These are phyloP conservation scores for Talaromyces sp. DNA, from an alignment of 2,329 filamentous ascomycete genomes.

Conservation along the genomic window DNA sequence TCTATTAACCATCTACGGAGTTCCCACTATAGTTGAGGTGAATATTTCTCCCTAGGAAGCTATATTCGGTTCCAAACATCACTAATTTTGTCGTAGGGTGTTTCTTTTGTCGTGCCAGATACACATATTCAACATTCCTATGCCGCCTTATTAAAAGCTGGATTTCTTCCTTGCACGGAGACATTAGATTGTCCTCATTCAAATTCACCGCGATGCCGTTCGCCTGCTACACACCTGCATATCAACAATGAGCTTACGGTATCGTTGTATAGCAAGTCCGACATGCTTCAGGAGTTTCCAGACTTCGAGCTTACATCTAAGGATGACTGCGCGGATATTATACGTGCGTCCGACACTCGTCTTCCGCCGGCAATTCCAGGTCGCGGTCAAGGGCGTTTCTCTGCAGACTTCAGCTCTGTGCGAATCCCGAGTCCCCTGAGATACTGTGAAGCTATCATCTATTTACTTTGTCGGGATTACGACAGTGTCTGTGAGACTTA, in stretches of 20 bases:
- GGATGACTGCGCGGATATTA: constrained; percentile 6
- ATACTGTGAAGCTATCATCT: constrained; percentile 17
- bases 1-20: constrained; percentile 22
- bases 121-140: constrained; percentile 8
- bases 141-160: constrained; percentile 10
- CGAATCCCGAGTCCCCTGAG: constrained; percentile 13
- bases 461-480: constrained; percentile 16
- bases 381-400: constrained; percentile 14
- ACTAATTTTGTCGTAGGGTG: constrained; percentile 8
- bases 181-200: constrained; percentile 9
- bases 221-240: constrained; percentile 13
- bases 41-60: constrained; percentile 1
- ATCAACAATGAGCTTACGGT: constrained; percentile 14
- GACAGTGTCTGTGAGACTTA: constrained; percentile 10
- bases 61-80: neutral
- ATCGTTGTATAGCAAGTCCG: constrained; percentile 16
- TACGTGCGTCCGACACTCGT: constrained; percentile 14
- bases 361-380: constrained; percentile 12
- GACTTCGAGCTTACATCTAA: neutral
- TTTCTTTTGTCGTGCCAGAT: constrained; percentile 16
- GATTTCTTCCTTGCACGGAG: constrained; percentile 14
- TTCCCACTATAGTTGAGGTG: constrained; percentile 19
- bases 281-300: constrained; percentile 14
- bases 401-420: constrained; percentile 6
- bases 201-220: neutral